Conservation (phyloP, 768 basidiomycete species). For the Panellus pusillus region DNA sequence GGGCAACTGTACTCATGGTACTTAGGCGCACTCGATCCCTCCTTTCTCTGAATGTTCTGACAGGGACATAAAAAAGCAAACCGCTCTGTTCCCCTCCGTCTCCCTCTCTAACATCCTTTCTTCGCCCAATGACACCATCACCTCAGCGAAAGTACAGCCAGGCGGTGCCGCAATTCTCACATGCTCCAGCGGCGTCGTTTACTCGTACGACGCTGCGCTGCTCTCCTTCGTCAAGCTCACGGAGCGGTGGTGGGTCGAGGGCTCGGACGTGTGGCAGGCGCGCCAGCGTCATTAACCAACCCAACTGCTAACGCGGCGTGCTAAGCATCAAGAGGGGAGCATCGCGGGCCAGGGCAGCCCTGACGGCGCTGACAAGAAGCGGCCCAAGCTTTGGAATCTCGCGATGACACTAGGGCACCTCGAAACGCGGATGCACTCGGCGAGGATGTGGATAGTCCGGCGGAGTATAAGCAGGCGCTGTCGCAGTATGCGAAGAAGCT, state of each 20-base stretch:
- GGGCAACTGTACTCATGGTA: constrained; percentile 81
- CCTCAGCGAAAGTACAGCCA: constrained; percentile 65
- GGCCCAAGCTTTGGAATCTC: constrained; percentile 78
- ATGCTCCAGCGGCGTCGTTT: constrained; percentile 74
- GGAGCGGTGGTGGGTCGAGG: constrained; percentile 82
- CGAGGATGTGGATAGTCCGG: constrained; percentile 75
- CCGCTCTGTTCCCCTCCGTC: constrained; percentile 63
- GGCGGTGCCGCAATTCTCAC: constrained; percentile 80
- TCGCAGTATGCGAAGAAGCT: constrained; percentile 79
- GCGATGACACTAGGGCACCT: constrained; percentile 87
- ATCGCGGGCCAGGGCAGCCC: constrained; percentile 29
- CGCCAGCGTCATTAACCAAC: constrained; percentile 50
- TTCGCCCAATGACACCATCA: constrained; percentile 60
- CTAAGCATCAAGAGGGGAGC: constrained; percentile 50
- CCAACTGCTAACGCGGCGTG: constrained; percentile 45
- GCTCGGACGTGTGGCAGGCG: constrained; percentile 82
- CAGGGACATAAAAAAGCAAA: constrained; percentile 77
- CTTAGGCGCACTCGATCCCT: constrained; percentile 20
- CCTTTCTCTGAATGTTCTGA: neutral
- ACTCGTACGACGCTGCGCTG: constrained; percentile 74
- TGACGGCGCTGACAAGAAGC: constrained; percentile 40
- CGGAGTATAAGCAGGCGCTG: constrained; percentile 80
- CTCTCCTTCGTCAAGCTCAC: constrained; percentile 72
- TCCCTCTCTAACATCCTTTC: constrained; percentile 62
- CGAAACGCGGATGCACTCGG: constrained; percentile 78